These are phyloP conservation scores for Xylaria sp. DNA, from an alignment of 2,329 filamentous ascomycete genomes.

Conservation along the genomic window DNA sequence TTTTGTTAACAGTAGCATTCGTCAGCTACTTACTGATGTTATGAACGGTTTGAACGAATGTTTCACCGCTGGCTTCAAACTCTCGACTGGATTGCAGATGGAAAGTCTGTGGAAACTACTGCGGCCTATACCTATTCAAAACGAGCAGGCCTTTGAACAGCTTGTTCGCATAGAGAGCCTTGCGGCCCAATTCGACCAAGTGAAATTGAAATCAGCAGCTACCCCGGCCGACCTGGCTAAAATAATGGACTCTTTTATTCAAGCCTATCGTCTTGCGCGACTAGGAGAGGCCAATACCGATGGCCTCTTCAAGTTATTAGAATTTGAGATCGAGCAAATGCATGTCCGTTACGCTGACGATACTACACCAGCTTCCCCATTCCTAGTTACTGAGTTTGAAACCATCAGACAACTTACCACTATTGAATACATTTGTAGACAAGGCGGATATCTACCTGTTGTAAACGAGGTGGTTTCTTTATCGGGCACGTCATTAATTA, in stretches of 20 bases:
- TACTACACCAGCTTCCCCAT: constrained; percentile 54
- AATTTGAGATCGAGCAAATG: constrained; percentile 62
- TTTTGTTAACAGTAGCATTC: constrained; percentile 44
- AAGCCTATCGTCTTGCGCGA: constrained; percentile 67
- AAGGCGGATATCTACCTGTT: constrained; percentile 39
- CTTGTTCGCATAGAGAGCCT: constrained; percentile 64
- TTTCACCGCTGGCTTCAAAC: constrained; percentile 76
- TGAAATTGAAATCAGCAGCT: constrained; percentile 68
- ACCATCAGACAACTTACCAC: constrained; percentile 63
- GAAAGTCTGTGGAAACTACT: constrained; percentile 79
- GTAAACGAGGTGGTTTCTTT: constrained; percentile 58
- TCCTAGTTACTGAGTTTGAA: constrained; percentile 67
- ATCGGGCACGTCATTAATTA: constrained; percentile 57
- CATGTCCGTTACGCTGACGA: constrained; percentile 58
- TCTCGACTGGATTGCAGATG: constrained; percentile 82
- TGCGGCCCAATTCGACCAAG: constrained; percentile 67
- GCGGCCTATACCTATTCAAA: constrained; percentile 68
- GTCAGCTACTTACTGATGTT: constrained; percentile 54
- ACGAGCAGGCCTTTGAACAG: constrained; percentile 57
- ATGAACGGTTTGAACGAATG: constrained; percentile 58
- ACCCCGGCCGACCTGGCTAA: constrained; percentile 62
- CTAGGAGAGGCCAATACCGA: constrained; percentile 55
- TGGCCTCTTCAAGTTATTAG: constrained; percentile 61
- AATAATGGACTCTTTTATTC: constrained; percentile 64
- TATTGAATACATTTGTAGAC: constrained; percentile 51